A percentile compares a stretch with the other conserved stretches of the same genome.
phyloP scores from a whole-genome alignment of 2,329 filamentous ascomycete genomes.

The Eutypella sp. region DNA sequence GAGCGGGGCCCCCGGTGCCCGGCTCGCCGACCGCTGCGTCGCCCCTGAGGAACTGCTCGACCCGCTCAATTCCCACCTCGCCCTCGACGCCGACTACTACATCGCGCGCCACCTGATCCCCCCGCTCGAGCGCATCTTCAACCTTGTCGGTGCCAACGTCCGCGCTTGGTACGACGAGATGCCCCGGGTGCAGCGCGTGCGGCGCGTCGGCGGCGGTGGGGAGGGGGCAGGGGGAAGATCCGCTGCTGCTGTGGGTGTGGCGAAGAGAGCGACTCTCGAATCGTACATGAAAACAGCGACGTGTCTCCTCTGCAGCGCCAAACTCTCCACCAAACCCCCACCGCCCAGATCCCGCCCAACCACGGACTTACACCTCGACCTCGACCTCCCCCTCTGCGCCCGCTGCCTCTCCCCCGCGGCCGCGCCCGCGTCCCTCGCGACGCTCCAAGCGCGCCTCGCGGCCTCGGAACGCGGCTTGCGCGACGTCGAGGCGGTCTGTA shows the following conservation, averaged over 20 bases:
- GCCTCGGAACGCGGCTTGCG: conserved; percentile 57
- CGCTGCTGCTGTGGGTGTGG: neutral
- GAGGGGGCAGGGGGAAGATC: conserved; percentile 12
- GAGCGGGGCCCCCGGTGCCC: conserved; percentile 77
- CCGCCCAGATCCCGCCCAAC: conserved; percentile 14
- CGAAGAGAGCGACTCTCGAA: conserved; percentile 72
- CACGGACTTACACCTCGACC: conserved; percentile 9
- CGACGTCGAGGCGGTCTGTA: conserved; percentile 68
- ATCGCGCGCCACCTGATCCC: conserved; percentile 94
- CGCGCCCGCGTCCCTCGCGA: conserved; percentile 56
- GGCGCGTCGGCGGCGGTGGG: conserved; percentile 46
- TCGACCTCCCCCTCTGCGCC: conserved; percentile 45
- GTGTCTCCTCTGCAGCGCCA: conserved; percentile 70
- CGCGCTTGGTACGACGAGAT: conserved; percentile 92
- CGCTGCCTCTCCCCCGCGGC: conserved; percentile 48
- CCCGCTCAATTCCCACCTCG: conserved; percentile 59
- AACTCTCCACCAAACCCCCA: conserved; percentile 34
- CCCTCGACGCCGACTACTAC: conserved; percentile 93
- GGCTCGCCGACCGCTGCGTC: conserved; percentile 85
- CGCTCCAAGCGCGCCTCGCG: conserved; percentile 58
- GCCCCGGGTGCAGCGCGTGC: conserved; percentile 80
- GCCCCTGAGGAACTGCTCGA: conserved; percentile 76
- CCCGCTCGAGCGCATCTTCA: conserved; percentile 92
- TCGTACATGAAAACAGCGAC: conserved; percentile 80
- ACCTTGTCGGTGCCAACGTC: conserved; percentile 88